A percentile compares a stretch with the other conserved stretches of the same genome.
Conservation (phyloP, 129 eudicot species). For the Flaveria bidentis region DNA sequence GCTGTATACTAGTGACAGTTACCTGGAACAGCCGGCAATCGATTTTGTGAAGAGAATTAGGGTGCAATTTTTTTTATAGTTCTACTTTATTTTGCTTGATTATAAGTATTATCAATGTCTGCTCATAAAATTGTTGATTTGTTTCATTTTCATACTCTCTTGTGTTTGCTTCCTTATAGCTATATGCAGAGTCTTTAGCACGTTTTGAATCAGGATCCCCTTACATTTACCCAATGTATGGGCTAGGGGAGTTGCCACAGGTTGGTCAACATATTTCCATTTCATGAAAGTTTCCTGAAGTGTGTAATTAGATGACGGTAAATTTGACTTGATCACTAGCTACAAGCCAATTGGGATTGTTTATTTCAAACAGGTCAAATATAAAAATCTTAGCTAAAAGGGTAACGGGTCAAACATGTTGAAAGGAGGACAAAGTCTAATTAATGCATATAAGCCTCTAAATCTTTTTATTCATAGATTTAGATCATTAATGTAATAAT, state of each 20-base stretch:
- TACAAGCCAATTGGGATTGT: background rate
- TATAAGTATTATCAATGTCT: background rate
- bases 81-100: conserved; percentile 1
- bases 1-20: conserved; percentile 64
- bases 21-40: conserved; percentile 75
- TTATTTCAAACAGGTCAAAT: conserved; percentile 5
- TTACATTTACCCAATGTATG: conserved; percentile 87
- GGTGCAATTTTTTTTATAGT: conserved; percentile 40
- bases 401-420: background rate
- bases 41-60: conserved; percentile 84
- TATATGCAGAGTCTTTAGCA: conserved; percentile 91
- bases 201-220: conserved; percentile 92
- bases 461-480: conserved; percentile 9
- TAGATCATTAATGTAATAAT: background rate
- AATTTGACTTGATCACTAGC: background rate
- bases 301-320: background rate
- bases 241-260: conserved; percentile 98
- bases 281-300: conserved; percentile 9
- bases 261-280: conserved; percentile 38
- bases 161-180: conserved; percentile 45
- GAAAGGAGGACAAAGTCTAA: background rate
- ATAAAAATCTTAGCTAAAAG: background rate
- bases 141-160: background rate
- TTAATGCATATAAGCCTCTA: conserved; percentile 4
- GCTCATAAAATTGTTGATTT: conserved; percentile 6